Evolutionary conservation across 2,329 filamentous ascomycete genomes (phyloP), one percentile per base, ranked within the genome.

Genomic region (Stemphylium vesicarium): DNA sequence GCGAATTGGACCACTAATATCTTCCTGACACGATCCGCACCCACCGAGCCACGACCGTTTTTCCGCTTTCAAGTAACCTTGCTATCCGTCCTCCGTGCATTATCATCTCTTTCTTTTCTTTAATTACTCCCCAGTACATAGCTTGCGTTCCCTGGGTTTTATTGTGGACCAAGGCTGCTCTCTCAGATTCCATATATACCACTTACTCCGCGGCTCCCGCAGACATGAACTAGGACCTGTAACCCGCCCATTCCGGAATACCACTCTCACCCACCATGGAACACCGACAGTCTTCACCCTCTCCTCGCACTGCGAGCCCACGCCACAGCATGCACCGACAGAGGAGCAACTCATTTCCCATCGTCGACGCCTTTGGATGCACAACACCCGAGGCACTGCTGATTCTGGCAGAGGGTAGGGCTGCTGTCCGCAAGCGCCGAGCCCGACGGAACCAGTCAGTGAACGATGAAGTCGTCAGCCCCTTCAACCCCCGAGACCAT

Each of bases 291-390:
- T 66, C 68, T 15, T 60, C 65, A 7, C 63, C 63, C 15, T 55
- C 53, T n/a, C 38, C 56, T 8, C 59, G 55, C 46, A n/a, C 54
- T 11, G 32, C 52, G 16, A 67, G 63, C 53, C 59, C 60, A 10
- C 65, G 71, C 26, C 66, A 66, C 20, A 57, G 38, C 42, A 58
- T 62, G 4, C 46, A 66, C n/a, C 65, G 73, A 48, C 61, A 74
- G 26, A 59, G 73, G 57, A 75, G 72, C 57, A 75, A 74, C 44
- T 75, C 73, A 2, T 56, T 74, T 11, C 72, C 73, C 9, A 68
- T 75, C 26, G 57, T 71, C 9, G 70, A 75, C 33, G 71, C 67
- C 26, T 29, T 75, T 36, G 71, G 72, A 40, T 74, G 71, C 51
- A 73, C 73, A 8, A 74, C 71, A 4, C 60, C 70, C 37, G 73